These are phyloP conservation scores for Leptographium wingfieldii DNA, from an alignment of 2,329 filamentous ascomycete genomes.

Conservation along the genomic window DNA sequence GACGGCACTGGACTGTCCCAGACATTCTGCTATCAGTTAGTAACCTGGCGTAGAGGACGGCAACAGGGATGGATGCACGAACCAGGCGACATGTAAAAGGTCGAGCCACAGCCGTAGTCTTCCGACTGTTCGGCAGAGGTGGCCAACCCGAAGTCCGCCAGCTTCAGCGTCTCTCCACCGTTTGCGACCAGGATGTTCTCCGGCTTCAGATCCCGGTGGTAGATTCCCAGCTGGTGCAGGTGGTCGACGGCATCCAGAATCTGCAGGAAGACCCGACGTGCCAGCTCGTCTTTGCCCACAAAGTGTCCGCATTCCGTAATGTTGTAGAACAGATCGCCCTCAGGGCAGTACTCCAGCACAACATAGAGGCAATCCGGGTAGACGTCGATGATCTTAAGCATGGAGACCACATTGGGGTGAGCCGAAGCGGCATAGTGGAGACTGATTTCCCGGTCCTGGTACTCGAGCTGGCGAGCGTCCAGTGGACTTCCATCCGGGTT, in stretches of 20 bases:
- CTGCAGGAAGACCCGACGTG: constrained; percentile 81
- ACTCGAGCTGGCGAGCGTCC: constrained; percentile 74
- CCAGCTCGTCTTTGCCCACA: constrained; percentile 79
- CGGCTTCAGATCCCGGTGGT: constrained; percentile 94
- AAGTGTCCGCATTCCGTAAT: constrained; percentile 94
- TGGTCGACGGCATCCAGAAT: constrained; percentile 92
- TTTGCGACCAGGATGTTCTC: constrained; percentile 95
- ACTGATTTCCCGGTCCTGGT: constrained; percentile 86
- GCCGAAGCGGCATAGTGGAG: constrained; percentile 81
- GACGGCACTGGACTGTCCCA: constrained; percentile 56
- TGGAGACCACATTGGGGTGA: constrained; percentile 85
- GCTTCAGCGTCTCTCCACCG: constrained; percentile 77
- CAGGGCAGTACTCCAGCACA: constrained; percentile 91
- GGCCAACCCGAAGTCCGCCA: constrained; percentile 94
- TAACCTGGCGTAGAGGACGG: constrained; percentile 14
- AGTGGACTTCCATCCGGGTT: constrained; percentile 58
- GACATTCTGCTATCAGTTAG: constrained; percentile 57
- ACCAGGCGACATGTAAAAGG: constrained; percentile 99
- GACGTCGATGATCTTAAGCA: constrained; percentile 90
- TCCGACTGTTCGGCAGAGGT: constrained; percentile 73
- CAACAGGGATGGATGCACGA: constrained; percentile 1
- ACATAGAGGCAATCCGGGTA: constrained; percentile 88
- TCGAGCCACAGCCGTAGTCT: constrained; percentile 95
- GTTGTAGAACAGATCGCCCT: constrained; percentile 93
- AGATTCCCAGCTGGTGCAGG: constrained; percentile 88